A percentile compares a stretch with the other conserved stretches of the same genome.
Evolutionary conservation across 257 asterid genomes (phyloP).

Genomic region (Paulownia fortunei): DNA sequence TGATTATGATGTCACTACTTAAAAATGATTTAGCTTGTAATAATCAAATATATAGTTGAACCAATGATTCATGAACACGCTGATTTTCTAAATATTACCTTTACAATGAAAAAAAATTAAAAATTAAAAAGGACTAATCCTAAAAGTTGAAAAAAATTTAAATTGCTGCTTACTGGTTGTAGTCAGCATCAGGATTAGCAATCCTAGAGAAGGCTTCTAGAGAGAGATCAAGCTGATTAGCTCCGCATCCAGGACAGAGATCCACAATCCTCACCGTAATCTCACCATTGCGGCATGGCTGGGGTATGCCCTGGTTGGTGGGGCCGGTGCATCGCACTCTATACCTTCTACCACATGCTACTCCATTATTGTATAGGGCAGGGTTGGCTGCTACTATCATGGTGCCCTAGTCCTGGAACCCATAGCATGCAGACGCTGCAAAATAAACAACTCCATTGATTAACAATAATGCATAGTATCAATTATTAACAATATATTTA

Average conservation of each 20-base stretch:
- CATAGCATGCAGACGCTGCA: slow-evolving; percentile 64
- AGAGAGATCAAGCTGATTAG: slow-evolving; percentile 53
- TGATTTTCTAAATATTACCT: no score
- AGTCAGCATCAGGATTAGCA: slow-evolving; percentile 49
- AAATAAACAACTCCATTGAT: not conserved
- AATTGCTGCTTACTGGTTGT: no score
- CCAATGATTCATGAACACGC: no score
- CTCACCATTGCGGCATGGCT: slow-evolving; percentile 48
- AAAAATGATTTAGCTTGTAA: no score
- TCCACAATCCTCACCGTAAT: slow-evolving; percentile 56
- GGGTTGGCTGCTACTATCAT: slow-evolving; percentile 51
- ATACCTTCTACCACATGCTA: slow-evolving; percentile 46
- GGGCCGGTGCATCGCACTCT: slow-evolving; percentile 47
- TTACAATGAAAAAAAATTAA: no score
- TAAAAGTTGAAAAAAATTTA: no score
- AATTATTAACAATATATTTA: no score
- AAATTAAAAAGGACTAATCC: no score
- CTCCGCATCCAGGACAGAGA: slow-evolving; percentile 48
- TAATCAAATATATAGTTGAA: no score
- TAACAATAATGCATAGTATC: no score
- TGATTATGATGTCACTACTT: no score
- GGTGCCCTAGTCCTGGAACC: slow-evolving; percentile 36
- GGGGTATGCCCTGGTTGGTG: slow-evolving; percentile 38
- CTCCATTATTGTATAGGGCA: slow-evolving; percentile 38
- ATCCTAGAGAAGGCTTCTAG: slow-evolving; percentile 54